phyloP scores from a whole-genome alignment of 2,329 filamentous ascomycete genomes.

The Trichoderma semiorbis region DNA sequence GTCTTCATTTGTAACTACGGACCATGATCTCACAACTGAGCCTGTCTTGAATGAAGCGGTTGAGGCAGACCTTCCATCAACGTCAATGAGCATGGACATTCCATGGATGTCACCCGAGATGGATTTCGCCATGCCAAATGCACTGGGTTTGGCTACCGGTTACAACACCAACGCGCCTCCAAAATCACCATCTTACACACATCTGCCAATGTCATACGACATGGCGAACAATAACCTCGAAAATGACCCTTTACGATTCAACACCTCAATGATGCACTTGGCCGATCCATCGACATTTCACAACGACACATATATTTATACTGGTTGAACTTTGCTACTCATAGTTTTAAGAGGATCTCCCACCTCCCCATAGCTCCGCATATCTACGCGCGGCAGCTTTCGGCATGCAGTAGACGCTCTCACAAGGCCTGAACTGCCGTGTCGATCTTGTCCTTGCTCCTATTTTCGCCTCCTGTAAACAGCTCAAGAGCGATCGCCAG shows the following conservation, averaged over 20 bases:
- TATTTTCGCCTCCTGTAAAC: constrained; percentile 39
- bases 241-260: background rate
- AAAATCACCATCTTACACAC: background rate
- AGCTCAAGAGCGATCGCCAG: constrained; percentile 39
- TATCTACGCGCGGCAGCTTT: background rate
- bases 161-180: background rate
- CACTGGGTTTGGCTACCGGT: background rate
- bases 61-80: background rate
- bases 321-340: background rate
- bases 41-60: background rate
- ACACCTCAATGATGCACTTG: background rate
- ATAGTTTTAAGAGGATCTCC: background rate
- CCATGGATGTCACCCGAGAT: constrained; percentile 5
- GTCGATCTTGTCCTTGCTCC: constrained; percentile 38
- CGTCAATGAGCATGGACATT: background rate
- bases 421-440: constrained; percentile 22
- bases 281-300: constrained; percentile 1
- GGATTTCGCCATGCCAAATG: background rate
- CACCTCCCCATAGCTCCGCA: background rate
- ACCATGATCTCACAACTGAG: background rate
- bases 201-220: background rate
- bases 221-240: background rate
- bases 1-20: background rate
- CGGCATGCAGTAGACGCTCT: background rate
- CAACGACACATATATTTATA: background rate